Base-by-base conservation (phyloP, 148 eudicot species). In the Vaccinium macrocarpon region DNA sequence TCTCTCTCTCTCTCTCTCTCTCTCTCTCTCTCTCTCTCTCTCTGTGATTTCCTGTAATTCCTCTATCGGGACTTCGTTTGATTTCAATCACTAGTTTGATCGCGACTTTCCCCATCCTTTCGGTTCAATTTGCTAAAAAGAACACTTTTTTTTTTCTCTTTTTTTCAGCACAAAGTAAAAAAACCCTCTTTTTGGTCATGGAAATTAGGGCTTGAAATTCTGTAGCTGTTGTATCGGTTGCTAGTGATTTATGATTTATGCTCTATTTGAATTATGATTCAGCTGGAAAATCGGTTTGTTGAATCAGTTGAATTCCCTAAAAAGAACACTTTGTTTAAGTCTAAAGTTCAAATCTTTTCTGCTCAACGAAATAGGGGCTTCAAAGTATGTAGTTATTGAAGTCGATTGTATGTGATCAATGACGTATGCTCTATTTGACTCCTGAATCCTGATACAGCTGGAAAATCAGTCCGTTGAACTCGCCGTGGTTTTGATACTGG, bases 371-470 rank as follows among this genome's bases (percentile, higher is more conserved):
- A 6, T 21, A 61, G 8, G 64, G 64, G 64, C 25, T 61, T 19
- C 18, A 14, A 56, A 56, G 5, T 56, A 18, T 56, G 59, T 56
- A 14, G 19, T 56, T 56, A 56, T 56, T 56, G 59, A 38, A 35
- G 29, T 32, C 23, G 72, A 42, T 14, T 73, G 12, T 49, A 10
- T 16, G 25, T 23, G 6, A 68, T 16, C 0, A 27, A 25, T 19
- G 46, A 38, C 23, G 61, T 10, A 1, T 19, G 64, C 29, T 5
- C 13, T 13, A 81, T 46, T 46, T 81, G 75, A 25, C 4, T 27
- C 75, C 11, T 81, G 75, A 25, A 1, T 27, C 75, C 11, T 74
- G 55, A 48, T 76, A 76, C 88, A 88, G 87, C 77, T 85, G 87
- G 80, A 62, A 48, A 62, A 23, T 35, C 35, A 59, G 82, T 42